These are phyloP conservation scores for Boletus rex-veris DNA, from an alignment of 768 basidiomycete genomes.

Conservation along the genomic window DNA sequence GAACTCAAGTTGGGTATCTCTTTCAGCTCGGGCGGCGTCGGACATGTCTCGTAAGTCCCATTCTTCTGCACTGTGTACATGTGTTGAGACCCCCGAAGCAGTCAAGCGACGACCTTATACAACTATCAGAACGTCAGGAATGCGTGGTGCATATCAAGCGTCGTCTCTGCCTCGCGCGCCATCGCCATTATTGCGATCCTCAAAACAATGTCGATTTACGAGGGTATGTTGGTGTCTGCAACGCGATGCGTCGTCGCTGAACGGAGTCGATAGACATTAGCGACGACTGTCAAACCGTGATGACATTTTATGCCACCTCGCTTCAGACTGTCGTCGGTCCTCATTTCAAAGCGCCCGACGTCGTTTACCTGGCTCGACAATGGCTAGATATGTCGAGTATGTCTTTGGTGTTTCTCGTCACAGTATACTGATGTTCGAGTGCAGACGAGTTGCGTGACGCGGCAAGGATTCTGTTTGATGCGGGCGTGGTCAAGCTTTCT, in stretches of 20 bases:
- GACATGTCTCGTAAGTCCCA: conserved; percentile 46
- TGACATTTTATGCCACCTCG: conserved; percentile 77
- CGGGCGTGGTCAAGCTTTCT: conserved; percentile 60
- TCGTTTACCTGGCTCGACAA: conserved; percentile 65
- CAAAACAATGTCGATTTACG: conserved; percentile 68
- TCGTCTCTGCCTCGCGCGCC: conserved; percentile 66
- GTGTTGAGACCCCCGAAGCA: conserved; percentile 8
- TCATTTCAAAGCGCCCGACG: conserved; percentile 61
- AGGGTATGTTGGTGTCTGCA: conserved; percentile 42
- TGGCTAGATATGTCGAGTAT: conserved; percentile 78
- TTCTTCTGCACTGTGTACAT: not conserved
- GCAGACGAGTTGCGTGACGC: conserved; percentile 75
- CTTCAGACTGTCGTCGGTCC: conserved; percentile 59
- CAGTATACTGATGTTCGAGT: conserved; percentile 6
- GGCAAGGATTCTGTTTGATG: conserved; percentile 74
- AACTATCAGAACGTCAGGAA: conserved; percentile 35
- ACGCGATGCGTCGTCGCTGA: not conserved
- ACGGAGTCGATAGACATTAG: conserved; percentile 50
- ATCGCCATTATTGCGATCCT: conserved; percentile 65
- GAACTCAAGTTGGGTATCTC: conserved; percentile 50
- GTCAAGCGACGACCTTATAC: conserved; percentile 42
- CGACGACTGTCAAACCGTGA: conserved; percentile 66
- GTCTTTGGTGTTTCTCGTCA: conserved; percentile 16
- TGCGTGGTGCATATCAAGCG: conserved; percentile 71
- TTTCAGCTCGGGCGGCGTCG: conserved; percentile 38